Conservation (phyloP, 768 basidiomycete species). For the Roridomyces roridus region DNA sequence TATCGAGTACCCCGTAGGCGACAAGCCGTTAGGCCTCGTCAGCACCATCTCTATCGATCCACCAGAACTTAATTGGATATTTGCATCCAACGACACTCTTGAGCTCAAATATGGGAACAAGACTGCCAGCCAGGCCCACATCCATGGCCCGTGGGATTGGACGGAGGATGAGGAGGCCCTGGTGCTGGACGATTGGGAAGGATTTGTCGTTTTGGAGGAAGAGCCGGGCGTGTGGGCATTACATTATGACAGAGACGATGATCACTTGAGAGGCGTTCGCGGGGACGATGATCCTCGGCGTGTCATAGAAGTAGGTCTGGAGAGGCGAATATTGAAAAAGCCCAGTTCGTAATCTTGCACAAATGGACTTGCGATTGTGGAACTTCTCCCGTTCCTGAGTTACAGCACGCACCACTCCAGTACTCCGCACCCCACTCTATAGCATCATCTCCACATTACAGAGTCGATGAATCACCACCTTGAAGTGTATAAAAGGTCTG, state of each 20-base stretch:
- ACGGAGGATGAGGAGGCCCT: constrained; percentile 31
- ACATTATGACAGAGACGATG: constrained; percentile 33
- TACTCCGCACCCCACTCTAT: too few species aligned
- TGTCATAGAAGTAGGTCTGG: constrained; percentile 29
- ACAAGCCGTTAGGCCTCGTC: constrained; percentile 34
- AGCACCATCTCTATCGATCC: constrained; percentile 37
- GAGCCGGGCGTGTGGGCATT: constrained; percentile 27
- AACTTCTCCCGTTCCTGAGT: too few species aligned
- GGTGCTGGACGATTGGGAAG: constrained; percentile 32
- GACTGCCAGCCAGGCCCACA: constrained; percentile 31
- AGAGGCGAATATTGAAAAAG: constrained; percentile 21
- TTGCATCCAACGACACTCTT: constrained; percentile 30
- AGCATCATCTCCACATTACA: neutral
- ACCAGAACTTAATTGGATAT: constrained; percentile 42
- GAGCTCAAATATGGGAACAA: constrained; percentile 38
- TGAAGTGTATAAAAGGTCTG: neutral
- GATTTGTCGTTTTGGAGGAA: constrained; percentile 34
- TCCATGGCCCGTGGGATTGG: constrained; percentile 38
- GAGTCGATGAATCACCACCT: neutral
- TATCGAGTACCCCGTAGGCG: constrained; percentile 34
- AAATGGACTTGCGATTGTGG: too few species aligned
- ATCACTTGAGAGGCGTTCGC: constrained; percentile 23
- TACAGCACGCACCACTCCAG: neutral
- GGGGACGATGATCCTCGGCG: constrained; percentile 11
- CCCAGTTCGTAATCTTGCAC: neutral